Conservation (phyloP, 129 eudicot genomes). For the Silybum marianum region DNA sequence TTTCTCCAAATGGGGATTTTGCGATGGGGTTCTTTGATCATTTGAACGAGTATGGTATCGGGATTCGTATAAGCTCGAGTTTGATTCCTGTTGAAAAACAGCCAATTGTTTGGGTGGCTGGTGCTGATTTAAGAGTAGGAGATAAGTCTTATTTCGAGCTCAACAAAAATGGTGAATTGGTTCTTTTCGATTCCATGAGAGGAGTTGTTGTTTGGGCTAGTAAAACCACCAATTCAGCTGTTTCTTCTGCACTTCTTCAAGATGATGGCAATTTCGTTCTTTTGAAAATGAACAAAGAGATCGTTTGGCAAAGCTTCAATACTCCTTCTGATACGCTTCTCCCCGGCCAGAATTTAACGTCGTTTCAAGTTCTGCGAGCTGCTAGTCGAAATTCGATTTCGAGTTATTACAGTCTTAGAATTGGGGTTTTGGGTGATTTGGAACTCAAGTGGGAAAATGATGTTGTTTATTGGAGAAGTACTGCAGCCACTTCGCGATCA, state of each 20-base stretch:
- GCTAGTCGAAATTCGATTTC: conserved; percentile 53
- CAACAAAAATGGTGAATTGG: conserved; percentile 49
- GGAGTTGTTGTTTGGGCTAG: conserved; percentile 63
- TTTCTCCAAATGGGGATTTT: conserved; percentile 66
- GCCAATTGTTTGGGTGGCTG: conserved; percentile 66
- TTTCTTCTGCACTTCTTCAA: conserved; percentile 49
- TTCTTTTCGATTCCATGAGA: conserved; percentile 48
- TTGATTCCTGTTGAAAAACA: conserved; percentile 51
- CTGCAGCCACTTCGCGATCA: conserved; percentile 21
- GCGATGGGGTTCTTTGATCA: conserved; percentile 53
- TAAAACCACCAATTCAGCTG: conserved; percentile 46
- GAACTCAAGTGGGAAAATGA: conserved; percentile 64
- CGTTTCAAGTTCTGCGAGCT: conserved; percentile 53
- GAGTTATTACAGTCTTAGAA: conserved; percentile 59
- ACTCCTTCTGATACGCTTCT: conserved; percentile 65
- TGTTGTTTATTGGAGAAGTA: conserved; percentile 53
- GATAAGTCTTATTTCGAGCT: conserved; percentile 59
- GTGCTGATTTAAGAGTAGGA: conserved; percentile 59
- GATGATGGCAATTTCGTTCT: conserved; percentile 63
- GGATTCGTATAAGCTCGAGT: conserved; percentile 51
- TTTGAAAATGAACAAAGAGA: conserved; percentile 34
- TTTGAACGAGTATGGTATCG: conserved; percentile 45
- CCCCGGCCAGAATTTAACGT: conserved; percentile 57
- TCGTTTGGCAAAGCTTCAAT: conserved; percentile 72
- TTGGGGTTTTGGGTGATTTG: conserved; percentile 46